These are phyloP conservation scores for Gillenia trifoliata DNA, from an alignment of 306 rosid species.

Conservation along the genomic window DNA sequence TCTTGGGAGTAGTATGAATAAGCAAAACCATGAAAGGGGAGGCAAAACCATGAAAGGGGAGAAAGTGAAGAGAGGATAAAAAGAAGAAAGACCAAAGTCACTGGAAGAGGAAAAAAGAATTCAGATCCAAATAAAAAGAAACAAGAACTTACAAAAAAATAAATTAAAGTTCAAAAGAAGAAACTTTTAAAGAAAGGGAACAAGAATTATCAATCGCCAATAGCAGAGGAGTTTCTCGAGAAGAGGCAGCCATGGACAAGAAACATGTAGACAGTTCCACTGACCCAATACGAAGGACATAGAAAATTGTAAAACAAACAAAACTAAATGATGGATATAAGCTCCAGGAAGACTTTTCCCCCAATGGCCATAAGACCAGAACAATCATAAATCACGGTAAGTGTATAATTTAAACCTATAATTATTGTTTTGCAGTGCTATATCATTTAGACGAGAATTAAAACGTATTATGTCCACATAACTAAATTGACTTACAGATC, in stretches of 20 bases:
- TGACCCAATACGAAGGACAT: not conserved
- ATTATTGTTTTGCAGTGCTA: not conserved
- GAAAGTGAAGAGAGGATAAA: not conserved
- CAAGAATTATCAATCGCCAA: not conserved
- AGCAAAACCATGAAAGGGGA: no score
- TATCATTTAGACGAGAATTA: not conserved
- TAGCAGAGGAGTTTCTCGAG: slow-evolving; percentile 1
- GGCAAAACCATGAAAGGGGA: not conserved
- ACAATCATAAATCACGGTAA: not conserved
- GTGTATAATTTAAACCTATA: not conserved
- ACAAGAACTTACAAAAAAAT: not conserved
- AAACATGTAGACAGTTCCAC: not conserved
- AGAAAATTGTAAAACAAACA: not conserved
- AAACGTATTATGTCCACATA: not conserved
- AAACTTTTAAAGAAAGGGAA: not conserved
- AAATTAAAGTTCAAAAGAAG: no score
- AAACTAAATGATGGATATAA: not conserved
- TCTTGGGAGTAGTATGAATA: not conserved
- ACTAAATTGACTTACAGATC: slow-evolving; percentile 76
- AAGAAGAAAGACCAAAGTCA: not conserved
- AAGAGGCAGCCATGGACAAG: not conserved
- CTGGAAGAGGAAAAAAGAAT: not conserved
- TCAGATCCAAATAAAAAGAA: not conserved
- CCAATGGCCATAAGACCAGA: not conserved
- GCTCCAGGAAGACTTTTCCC: not conserved